phyloP scores from a whole-genome alignment of 2,329 filamentous ascomycete species.

The Westerdykella sp. region DNA sequence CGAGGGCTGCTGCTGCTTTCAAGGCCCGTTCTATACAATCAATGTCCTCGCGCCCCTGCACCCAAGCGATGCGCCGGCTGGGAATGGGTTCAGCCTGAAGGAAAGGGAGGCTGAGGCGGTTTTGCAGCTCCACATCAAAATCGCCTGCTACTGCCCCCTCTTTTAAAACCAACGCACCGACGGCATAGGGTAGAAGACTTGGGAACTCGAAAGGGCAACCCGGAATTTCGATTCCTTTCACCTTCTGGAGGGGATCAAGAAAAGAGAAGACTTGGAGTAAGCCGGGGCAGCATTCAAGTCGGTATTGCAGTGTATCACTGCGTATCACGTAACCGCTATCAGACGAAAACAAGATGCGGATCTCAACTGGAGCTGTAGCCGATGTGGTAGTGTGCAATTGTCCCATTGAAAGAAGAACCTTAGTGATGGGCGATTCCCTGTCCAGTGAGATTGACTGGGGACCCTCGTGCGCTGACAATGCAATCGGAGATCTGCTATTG shows the following conservation, averaged over 20 bases:
- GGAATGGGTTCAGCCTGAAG: slow-evolving; percentile 1
- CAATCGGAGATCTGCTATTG: neutral
- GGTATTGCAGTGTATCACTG: slow-evolving; percentile 5
- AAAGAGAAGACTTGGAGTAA: slow-evolving; percentile 3
- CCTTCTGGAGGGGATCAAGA: slow-evolving; percentile 3
- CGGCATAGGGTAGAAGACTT: neutral
- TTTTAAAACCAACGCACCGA: slow-evolving; percentile 20
- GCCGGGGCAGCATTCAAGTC: slow-evolving; percentile 2
- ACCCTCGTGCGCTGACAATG: neutral
- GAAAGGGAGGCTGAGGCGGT: slow-evolving; percentile 16
- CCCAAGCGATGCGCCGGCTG: slow-evolving; percentile 1
- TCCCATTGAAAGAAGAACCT: neutral
- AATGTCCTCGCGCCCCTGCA: slow-evolving; percentile 4
- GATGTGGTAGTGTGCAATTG: neutral
- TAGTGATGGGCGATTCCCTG: neutral
- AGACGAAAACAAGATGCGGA: slow-evolving; percentile 3
- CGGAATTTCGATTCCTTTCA: neutral
- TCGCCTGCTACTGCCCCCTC: slow-evolving; percentile 29
- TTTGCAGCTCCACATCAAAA: slow-evolving; percentile 9
- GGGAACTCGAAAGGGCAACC: neutral
- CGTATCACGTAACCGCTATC: slow-evolving; percentile 1
- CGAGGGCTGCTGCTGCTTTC: slow-evolving; percentile 29
- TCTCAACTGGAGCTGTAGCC: neutral
- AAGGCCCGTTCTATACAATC: slow-evolving; percentile 20
- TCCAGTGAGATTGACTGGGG: neutral